Evolutionary conservation across 148 eudicot species (phyloP), one percentile per base, ranked within the genome.

Genomic region (Spergularia marina): DNA sequence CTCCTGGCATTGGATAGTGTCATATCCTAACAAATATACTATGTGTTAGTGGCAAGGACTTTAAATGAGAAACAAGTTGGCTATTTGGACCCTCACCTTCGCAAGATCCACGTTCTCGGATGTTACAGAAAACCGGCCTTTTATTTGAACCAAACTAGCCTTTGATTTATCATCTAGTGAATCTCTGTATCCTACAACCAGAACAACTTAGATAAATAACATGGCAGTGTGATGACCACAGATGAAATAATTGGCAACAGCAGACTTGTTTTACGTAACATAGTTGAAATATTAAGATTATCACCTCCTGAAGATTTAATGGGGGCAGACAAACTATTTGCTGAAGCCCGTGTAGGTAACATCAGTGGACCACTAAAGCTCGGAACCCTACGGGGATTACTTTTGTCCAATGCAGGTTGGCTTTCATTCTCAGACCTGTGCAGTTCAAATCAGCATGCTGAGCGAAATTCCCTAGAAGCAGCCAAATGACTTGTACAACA

Each of bases 251-350:
- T 18, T 58, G 67, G 40, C 72, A 75, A 8, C 39, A 58, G 17
- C 25, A 55, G 10, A 36, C 12, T 20, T 64, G 13, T 6, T 55
- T 59, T 25, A 8, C 6, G 25, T 25, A 18, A 60, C 72, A 47
- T 61, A 64, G 53, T 49, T 47, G 64, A 23, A 59, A 58, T 66
- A 17, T 58, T 44, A 44, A 51, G 55, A 51, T 66, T 44, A 39
- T 78, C 69, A 95, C 98, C 98, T 86, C 87, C 91, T 36, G 98
- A 90, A 34, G 97, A 84, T 82, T 95, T 95, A 62, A 92, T 92
- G 30, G 98, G 98, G 77, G 98, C 98, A 68, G 98, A 95, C 77
- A 92, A 87, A 86, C 98, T 95, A 81, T 95, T 95, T 72, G 91
- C 97, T 72, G 98, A 92, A 78, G 98, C 97, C 75, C 94, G 91